phyloP scores from a whole-genome alignment of 2,329 filamentous ascomycete species.

The Epichloe brachyelytri region DNA sequence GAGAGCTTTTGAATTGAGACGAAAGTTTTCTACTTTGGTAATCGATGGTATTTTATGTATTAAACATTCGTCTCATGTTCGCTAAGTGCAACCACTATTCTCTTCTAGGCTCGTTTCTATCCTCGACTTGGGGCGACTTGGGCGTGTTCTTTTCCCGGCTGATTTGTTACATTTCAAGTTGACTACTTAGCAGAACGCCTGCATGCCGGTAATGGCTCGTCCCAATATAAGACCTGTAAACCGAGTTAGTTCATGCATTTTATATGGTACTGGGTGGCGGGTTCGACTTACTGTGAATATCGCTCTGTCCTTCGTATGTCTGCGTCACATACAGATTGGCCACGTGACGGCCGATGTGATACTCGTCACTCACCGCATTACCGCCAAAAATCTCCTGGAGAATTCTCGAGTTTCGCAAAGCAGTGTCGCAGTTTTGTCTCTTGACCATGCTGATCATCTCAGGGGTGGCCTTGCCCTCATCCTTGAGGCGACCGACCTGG shows the following conservation, averaged over 20 bases:
- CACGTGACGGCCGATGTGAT: slow-evolving; percentile 86
- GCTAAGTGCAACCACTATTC: background rate
- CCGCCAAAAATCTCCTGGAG: slow-evolving; percentile 95
- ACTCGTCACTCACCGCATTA: slow-evolving; percentile 97
- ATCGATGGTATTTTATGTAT: background rate
- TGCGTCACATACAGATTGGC: slow-evolving; percentile 95
- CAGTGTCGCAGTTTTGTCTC: slow-evolving; percentile 90
- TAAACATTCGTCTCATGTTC: background rate
- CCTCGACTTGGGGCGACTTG: no score
- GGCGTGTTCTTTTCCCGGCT: no score
- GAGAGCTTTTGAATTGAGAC: no score
- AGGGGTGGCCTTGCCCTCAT: slow-evolving; percentile 72
- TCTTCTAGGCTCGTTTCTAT: background rate
- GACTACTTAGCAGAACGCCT: slow-evolving; percentile 54
- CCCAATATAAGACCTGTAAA: slow-evolving; percentile 54
- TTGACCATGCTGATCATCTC: slow-evolving; percentile 98
- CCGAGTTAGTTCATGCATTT: slow-evolving; percentile 1
- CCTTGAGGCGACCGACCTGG: slow-evolving; percentile 87
- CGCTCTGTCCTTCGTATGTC: slow-evolving; percentile 96
- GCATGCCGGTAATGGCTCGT: slow-evolving; percentile 58
- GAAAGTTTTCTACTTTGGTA: no score
- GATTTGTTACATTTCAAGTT: no score
- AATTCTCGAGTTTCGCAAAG: slow-evolving; percentile 62
- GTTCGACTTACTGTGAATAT: slow-evolving; percentile 72
- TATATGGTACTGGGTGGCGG: background rate